Percentiles rank a stretch among this genome's conserved stretches.
These are phyloP conservation scores for Hymenotorrendiella dingleyae DNA, from an alignment of 2,329 filamentous ascomycete species.

Conservation along the genomic window DNA sequence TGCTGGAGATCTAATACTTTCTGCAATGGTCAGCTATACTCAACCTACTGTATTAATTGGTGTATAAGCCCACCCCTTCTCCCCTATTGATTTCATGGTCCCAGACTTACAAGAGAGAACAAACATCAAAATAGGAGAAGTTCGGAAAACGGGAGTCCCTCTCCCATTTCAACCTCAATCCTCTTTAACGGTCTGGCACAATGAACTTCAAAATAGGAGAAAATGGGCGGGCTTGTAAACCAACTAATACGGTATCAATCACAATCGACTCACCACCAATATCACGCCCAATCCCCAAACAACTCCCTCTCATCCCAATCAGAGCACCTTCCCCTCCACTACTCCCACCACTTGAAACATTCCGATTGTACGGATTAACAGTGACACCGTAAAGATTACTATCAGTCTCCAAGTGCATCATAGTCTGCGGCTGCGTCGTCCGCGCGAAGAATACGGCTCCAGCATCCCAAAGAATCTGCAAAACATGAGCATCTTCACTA, in stretches of 20 bases:
- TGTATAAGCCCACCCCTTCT: too few species aligned
- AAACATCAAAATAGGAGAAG: too few species aligned
- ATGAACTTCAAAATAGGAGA: too few species aligned
- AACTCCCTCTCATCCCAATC: slow-evolving; percentile 43
- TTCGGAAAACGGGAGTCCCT: too few species aligned
- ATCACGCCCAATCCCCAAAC: slow-evolving; percentile 58
- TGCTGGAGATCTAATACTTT: slow-evolving; percentile 33
- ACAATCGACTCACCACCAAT: slow-evolving; percentile 43
- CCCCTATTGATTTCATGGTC: too few species aligned
- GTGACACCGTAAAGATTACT: slow-evolving; percentile 20
- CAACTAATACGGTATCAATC: neutral
- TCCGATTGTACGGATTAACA: slow-evolving; percentile 53
- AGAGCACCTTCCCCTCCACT: slow-evolving; percentile 58
- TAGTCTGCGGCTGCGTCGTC: slow-evolving; percentile 47
- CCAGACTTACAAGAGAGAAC: too few species aligned
- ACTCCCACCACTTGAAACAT: slow-evolving; percentile 53
- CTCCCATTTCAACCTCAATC: too few species aligned
- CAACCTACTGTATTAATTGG: neutral
- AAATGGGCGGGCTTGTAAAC: too few species aligned
- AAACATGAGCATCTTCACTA: slow-evolving; percentile 40
- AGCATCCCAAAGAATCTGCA: slow-evolving; percentile 31
- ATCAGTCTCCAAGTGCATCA: slow-evolving; percentile 35
- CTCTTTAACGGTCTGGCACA: too few species aligned
- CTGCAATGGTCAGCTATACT: slow-evolving; percentile 1
- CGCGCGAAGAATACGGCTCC: slow-evolving; percentile 41